Base-by-base conservation (phyloP, 306 rosid genomes). In the Vigna nakashimae region DNA sequence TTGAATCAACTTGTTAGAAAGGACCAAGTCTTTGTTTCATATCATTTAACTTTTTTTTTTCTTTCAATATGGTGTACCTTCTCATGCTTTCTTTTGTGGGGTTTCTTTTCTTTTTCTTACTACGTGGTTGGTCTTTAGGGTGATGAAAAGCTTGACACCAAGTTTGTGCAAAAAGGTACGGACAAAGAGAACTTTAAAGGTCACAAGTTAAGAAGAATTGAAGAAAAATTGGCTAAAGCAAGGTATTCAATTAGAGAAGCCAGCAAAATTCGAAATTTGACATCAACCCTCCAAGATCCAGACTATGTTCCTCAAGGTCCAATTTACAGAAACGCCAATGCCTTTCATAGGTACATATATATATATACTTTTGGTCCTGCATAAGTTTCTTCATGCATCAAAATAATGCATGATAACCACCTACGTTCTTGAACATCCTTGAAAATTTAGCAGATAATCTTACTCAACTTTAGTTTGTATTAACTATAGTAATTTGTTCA, bases 221-320 rank as follows among this genome's bases (percentile, higher is more conserved):
- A 89, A 83, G 77, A 73, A 60, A 85, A 64, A 50, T 79, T 89
- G 84, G 69, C 20, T 49, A 80, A 49, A 82, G 89, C 85, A 51
- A 18, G 93, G 78, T 67, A 69, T 71, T 82, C 79, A 28, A 83
- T 89, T 15, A 82, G 15, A 85, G 91, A 89, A 83, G 89, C 88
- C 26, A 80, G 83, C 57, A 40, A 75, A 74, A 78, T 79, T 55
- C 57, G 57, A 56, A 84, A 82, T 50, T 75, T 63, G 40, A 85
- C 84, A 60, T 85, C 87, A 10, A 77, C 62, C 30, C 28, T 65
- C 6, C 63, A 73, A 6, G 87, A 89, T 45, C 84, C 80, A 12
- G 91, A 89, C 9, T 82, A 83, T 67, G 86, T 89, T 79, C 91
- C 93, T 79, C 78, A 38, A 4, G 93, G 91, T 4, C 84, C 83